A percentile compares a stretch with the other conserved stretches of the same genome.
These are phyloP conservation scores for Xylariales sp. DNA, from an alignment of 2,329 filamentous ascomycete species.

Conservation along the genomic window DNA sequence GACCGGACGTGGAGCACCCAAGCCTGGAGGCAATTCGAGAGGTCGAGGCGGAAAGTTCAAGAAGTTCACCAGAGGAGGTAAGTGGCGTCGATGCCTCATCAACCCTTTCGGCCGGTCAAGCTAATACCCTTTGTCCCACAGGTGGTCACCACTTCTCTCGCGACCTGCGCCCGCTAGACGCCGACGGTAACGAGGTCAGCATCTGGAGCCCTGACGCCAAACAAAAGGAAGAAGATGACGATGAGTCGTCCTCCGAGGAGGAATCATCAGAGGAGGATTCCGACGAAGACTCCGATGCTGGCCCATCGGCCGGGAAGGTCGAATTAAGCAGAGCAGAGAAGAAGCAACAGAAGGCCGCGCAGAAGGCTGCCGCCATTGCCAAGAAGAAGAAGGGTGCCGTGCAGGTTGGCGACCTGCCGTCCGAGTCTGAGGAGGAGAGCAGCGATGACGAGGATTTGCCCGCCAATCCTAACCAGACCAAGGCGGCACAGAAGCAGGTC, in stretches of 20 bases:
- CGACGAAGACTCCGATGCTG: constrained; percentile 46
- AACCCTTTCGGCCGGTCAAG: background rate
- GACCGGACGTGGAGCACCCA: constrained; percentile 34
- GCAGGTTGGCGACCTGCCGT: constrained; percentile 81
- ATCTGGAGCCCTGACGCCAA: constrained; percentile 71
- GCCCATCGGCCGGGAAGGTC: constrained; percentile 37
- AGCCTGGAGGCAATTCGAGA: constrained; percentile 50
- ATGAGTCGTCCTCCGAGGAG: constrained; percentile 41
- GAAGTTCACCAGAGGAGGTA: constrained; percentile 90
- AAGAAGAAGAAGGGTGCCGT: constrained; percentile 66
- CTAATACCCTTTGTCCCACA: too few species aligned
- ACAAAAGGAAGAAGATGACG: constrained; percentile 43
- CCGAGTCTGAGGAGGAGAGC: constrained; percentile 56
- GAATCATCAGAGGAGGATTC: constrained; percentile 46
- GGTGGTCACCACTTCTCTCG: constrained; percentile 95
- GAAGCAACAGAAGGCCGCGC: constrained; percentile 79
- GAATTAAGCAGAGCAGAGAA: constrained; percentile 81
- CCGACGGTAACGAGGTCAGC: constrained; percentile 81
- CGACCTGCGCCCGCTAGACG: constrained; percentile 81
- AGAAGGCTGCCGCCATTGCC: constrained; percentile 83
- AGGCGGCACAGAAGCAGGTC: constrained; percentile 61
- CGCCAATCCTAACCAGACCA: constrained; percentile 88
- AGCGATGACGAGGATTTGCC: constrained; percentile 60
- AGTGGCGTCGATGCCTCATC: constrained; percentile 25
- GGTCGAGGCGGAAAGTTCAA: constrained; percentile 90